Conservation (phyloP, 768 basidiomycete species). For the Butyriboletus loyo region DNA sequence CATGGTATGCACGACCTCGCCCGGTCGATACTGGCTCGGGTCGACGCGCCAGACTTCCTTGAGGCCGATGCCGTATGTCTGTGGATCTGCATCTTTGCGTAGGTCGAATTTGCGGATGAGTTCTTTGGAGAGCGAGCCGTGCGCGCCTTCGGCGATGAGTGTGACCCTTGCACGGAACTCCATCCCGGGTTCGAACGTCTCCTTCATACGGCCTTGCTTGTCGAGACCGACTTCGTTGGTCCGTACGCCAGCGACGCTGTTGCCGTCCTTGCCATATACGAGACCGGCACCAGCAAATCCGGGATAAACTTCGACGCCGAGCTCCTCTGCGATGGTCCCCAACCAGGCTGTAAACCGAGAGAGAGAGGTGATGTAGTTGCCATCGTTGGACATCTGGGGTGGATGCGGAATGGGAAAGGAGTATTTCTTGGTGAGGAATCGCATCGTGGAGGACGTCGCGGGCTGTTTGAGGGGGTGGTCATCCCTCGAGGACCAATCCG, state of each 20-base stretch:
- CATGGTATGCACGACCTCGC: constrained; percentile 86
- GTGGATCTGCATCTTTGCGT: constrained; percentile 65
- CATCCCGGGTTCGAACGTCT: constrained; percentile 94
- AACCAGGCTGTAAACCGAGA: constrained; percentile 91
- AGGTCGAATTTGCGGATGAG: constrained; percentile 73
- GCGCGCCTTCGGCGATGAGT: constrained; percentile 91
- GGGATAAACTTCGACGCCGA: constrained; percentile 94
- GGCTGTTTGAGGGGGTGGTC: constrained; percentile 80
- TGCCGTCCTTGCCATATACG: constrained; percentile 57
- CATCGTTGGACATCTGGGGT: constrained; percentile 93
- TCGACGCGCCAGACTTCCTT: constrained; percentile 97
- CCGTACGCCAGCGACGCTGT: constrained; percentile 57
- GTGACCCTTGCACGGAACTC: constrained; percentile 91
- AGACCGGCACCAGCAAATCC: constrained; percentile 92
- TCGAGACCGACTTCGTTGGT: constrained; percentile 96
- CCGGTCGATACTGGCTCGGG: constrained; percentile 54
- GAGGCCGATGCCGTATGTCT: constrained; percentile 94
- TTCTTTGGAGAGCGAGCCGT: constrained; percentile 85
- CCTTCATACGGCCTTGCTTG: constrained; percentile 69
- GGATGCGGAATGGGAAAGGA: constrained; percentile 90
- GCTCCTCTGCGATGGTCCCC: constrained; percentile 74
- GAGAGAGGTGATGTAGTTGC: constrained; percentile 91
- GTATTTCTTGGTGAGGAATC: constrained; percentile 66
- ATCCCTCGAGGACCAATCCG: constrained; percentile 66
- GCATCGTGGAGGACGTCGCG: constrained; percentile 79